Evolutionary conservation across 1,284 basidiomycete species (phyloP), one percentile per base, ranked within the genome.

Genomic region (Mrakiaceae sp.): DNA sequence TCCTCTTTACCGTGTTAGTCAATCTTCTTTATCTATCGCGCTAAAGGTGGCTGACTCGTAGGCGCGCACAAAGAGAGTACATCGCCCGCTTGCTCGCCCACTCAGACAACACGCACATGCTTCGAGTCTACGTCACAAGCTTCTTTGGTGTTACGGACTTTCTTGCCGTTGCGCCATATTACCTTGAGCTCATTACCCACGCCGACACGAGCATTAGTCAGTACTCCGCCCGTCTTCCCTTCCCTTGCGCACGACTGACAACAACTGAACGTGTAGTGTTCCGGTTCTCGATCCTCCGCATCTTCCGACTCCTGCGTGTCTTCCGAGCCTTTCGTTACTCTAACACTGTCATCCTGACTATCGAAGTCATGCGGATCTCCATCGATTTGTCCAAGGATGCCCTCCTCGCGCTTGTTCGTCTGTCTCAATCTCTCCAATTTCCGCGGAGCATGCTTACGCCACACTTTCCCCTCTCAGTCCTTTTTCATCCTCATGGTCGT

Each of bases 291-390:
- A 93, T 93, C 67, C 78, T 79, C 42, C 68, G 78, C 50, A 90
- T 88, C 73, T 90, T 91, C 73, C 84, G 90, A 50, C 80, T 93
- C 0, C 74, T 93, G 42, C 83, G 90, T 16, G 89, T 93, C 9
- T 94, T 94, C 76, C 80, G 87, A 54, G 88, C 90, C 0, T 94
- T 93, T 80, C 83, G 85, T 66, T 86, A 89, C 70, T 88, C 86
- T 70, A 84, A 85, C 70, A 87, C 85, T 4, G 62, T 66, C 47
- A 85, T 92, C 69, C 80, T 91, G 62, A 93, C 90, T 0, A 93
- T 93, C 66, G 89, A 93, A 78, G 89, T 93, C 70, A 93, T 93
- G 90, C 90, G 87, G 73, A 81, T 93, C 48, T 86, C 88, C n/a
- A 85, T 92, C 52, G 81, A 86, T 62, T 80, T 88, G 66, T 91